Base-by-base conservation (phyloP, 179 eudicot species). In the Carnegiea gigantea region DNA sequence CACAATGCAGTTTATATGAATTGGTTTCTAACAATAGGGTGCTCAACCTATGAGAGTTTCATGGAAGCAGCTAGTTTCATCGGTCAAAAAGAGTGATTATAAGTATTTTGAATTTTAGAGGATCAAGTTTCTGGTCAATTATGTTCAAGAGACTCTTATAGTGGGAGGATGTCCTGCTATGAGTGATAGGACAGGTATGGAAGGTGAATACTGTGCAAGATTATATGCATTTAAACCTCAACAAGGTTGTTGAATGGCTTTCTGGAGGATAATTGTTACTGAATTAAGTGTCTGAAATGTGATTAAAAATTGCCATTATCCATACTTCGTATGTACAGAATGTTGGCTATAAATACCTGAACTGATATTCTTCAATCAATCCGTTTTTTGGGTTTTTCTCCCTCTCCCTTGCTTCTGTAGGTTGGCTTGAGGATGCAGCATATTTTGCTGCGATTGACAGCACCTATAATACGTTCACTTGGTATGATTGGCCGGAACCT, bases 361-460 rank as follows among this genome's bases (percentile, higher is more conserved):
- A 64, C 70, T 65, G 49, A 48, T 30, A 59, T 15, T 38, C 75
- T 64, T 65, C 38, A 64, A 40, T 77, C 23, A 33, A 44, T 80
- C 78, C 20, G 70, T 79, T 49, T 30, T 24, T 72, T n/a, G 68
- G 62, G 23, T n/a, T 62, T 21, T 62, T 3, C 30, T 23, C 28
- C 13, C 23, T 21, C 62, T 62, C 33, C 11, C 12, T 62, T 23
- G 28, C 68, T 75, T 76, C 6, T 89, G 75, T 84, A 96, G 99
- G 98, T 84, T 96, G 99, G 99, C 99, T 96, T 80, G 97, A 91
- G 85, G 99, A 96, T 88, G 98, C 99, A 43, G 97, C 99, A 70
- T 92, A 86, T 87, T 96, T 96, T 91, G 99, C 99, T 81, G 99
- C 99, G 28, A 92, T 96, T 75, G 99, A 96, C 83, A 83, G 84